Conservation (phyloP, 148 eudicot genomes). For the Cornus suecica region DNA sequence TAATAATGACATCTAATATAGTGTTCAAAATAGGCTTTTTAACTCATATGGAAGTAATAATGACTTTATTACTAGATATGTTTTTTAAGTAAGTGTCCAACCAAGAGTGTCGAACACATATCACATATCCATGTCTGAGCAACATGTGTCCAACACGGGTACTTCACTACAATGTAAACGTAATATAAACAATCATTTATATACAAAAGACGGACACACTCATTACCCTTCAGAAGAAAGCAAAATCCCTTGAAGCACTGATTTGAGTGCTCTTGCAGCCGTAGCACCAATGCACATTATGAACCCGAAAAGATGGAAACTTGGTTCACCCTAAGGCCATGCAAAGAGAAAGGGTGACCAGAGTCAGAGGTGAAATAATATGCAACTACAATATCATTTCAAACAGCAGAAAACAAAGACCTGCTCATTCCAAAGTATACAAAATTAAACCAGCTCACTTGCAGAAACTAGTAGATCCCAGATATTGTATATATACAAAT, state of each 20-base stretch:
- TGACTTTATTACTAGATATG: too few relatives aligned
- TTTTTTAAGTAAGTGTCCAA: too few relatives aligned
- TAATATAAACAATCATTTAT: background rate
- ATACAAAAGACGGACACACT: background rate
- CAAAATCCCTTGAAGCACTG: conserved; percentile 91
- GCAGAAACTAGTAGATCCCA: background rate
- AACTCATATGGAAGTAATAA: too few relatives aligned
- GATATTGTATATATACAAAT: too few relatives aligned
- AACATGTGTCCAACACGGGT: too few relatives aligned
- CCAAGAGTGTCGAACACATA: too few relatives aligned
- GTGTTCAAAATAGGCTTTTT: too few relatives aligned
- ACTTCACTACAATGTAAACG: too few relatives aligned
- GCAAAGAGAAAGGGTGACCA: background rate
- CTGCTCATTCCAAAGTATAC: background rate
- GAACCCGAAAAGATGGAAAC: conserved; percentile 91
- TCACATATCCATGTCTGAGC: too few relatives aligned
- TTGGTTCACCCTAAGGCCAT: conserved; percentile 69
- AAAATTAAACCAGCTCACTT: background rate
- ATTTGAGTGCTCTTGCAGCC: conserved; percentile 90
- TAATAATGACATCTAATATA: too few relatives aligned
- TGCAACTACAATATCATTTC: background rate
- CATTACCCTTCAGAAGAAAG: conserved; percentile 94
- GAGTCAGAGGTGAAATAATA: conserved; percentile 15
- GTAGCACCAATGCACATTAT: conserved; percentile 91
- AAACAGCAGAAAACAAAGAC: background rate